Evolutionary conservation across 2,329 filamentous ascomycete species (phyloP).

Genomic region (Hypocreales sp.): DNA sequence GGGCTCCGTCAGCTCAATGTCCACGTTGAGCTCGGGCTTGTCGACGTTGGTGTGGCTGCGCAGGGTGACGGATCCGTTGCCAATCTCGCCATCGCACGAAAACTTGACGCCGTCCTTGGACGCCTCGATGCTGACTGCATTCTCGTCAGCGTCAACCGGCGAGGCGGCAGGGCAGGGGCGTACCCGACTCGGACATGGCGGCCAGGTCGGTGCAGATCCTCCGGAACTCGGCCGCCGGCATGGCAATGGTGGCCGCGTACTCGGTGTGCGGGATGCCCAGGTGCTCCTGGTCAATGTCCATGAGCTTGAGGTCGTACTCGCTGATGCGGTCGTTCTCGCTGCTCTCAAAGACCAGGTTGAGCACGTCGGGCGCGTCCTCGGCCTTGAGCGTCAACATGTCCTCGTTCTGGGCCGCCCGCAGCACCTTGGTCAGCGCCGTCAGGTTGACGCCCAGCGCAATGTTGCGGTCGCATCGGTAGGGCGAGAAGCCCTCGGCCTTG

Average conservation of each 20-base stretch:
- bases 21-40: slow-evolving; percentile 71
- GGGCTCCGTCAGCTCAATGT: slow-evolving; percentile 83
- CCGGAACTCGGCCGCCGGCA: slow-evolving; percentile 84
- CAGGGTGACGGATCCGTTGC: slow-evolving; percentile 84
- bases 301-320: slow-evolving; percentile 99
- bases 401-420: slow-evolving; percentile 85
- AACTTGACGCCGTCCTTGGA: slow-evolving; percentile 97
- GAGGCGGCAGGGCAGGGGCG: slow-evolving; percentile 12
- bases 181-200: slow-evolving; percentile 90
- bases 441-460: slow-evolving; percentile 97
- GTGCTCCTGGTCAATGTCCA: slow-evolving; percentile 99
- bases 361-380: slow-evolving; percentile 86
- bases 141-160: background rate
- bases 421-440: slow-evolving; percentile 88
- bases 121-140: slow-evolving; percentile 78
- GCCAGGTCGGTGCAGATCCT: slow-evolving; percentile 88
- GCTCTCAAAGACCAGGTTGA: slow-evolving; percentile 94
- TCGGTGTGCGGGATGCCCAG: slow-evolving; percentile 98
- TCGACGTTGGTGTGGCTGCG: slow-evolving; percentile 80
- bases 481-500: slow-evolving; percentile 85
- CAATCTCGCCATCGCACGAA: slow-evolving; percentile 83
- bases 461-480: slow-evolving; percentile 97
- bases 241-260: slow-evolving; percentile 77
- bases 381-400: slow-evolving; percentile 95
- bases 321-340: slow-evolving; percentile 75